Conservation (phyloP, 495 filamentous ascomycete species). For the Ascobolus immersus region DNA sequence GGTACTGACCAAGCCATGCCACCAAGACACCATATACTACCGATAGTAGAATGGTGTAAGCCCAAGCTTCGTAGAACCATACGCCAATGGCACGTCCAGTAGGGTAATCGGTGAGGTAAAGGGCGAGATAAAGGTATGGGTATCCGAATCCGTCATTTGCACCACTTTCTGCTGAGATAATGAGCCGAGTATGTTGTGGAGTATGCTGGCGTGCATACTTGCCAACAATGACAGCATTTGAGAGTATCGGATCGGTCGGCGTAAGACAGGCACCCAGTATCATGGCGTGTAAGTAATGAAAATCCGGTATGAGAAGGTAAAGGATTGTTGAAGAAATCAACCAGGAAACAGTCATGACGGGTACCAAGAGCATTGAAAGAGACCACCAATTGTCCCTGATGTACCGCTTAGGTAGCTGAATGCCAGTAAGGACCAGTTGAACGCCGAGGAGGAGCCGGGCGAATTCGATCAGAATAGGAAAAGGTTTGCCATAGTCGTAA, state of each 20-base stretch:
- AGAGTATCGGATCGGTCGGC: conserved; percentile 74
- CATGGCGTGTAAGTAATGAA: conserved; percentile 34
- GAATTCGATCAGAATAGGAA: conserved; percentile 53
- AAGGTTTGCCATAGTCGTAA: conserved; percentile 44
- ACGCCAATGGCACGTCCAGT: conserved; percentile 18
- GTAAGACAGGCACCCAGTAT: conserved; percentile 65
- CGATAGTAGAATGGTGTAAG: conserved; percentile 58
- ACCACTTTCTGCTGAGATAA: conserved; percentile 75
- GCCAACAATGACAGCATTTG: conserved; percentile 77
- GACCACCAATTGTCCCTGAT: conserved; percentile 57
- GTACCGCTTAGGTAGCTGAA: conserved; percentile 78
- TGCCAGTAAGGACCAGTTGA: conserved; percentile 67
- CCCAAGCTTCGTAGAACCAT: conserved; percentile 78
- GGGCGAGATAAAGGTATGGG: conserved; percentile 62
- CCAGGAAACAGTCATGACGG: too few relatives aligned
- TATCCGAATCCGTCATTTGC: conserved; percentile 89
- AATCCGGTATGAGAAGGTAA: too few relatives aligned
- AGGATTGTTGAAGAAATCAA: too few relatives aligned
- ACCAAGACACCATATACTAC: conserved; percentile 49
- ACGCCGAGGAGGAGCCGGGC: conserved; percentile 72
- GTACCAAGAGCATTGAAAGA: conserved; percentile 47
- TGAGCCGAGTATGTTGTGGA: conserved; percentile 52
- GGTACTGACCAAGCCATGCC: conserved; percentile 55
- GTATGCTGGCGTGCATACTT: conserved; percentile 82
- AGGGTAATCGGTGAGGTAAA: conserved; percentile 62